These are phyloP conservation scores for Rhodotorula sp. DNA, from an alignment of 1,284 basidiomycete genomes.

Conservation along the genomic window DNA sequence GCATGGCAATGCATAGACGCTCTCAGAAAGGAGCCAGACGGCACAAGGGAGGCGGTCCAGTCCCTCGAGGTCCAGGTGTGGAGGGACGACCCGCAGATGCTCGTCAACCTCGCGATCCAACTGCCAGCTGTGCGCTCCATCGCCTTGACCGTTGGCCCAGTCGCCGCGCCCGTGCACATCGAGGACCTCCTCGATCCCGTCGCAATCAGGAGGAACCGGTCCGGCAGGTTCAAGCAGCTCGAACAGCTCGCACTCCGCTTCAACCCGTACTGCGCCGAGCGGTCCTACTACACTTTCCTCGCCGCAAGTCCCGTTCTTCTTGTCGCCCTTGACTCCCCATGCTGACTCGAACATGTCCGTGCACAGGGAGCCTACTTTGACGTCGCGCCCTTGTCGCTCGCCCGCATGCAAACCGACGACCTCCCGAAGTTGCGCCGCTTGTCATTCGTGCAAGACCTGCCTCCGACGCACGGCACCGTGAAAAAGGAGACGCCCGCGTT, in stretches of 20 bases:
- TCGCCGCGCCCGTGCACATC: slow-evolving; percentile 41
- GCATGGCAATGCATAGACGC: slow-evolving; percentile 21
- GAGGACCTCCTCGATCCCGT: slow-evolving; percentile 39
- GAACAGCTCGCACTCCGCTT: slow-evolving; percentile 42
- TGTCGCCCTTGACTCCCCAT: background rate
- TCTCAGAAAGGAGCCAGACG: slow-evolving; percentile 14
- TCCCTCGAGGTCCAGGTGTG: slow-evolving; percentile 29
- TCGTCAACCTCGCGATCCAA: slow-evolving; percentile 40
- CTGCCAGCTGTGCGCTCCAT: slow-evolving; percentile 26
- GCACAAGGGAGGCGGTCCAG: slow-evolving; percentile 5
- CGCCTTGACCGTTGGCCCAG: slow-evolving; percentile 38
- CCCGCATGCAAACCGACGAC: slow-evolving; percentile 1
- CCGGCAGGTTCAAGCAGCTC: slow-evolving; percentile 6
- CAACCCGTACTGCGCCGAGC: slow-evolving; percentile 43
- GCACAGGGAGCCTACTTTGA: slow-evolving; percentile 40
- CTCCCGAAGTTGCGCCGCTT: slow-evolving; percentile 26
- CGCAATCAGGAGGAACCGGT: background rate
- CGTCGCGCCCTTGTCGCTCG: slow-evolving; percentile 16
- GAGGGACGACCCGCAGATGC: slow-evolving; percentile 42
- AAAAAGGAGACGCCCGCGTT: slow-evolving; percentile 30
- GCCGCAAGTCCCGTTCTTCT: slow-evolving; percentile 26
- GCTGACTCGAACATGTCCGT: background rate
- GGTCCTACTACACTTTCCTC: slow-evolving; percentile 43
- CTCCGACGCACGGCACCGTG: slow-evolving; percentile 31
- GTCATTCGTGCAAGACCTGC: slow-evolving; percentile 36